phyloP scores from a whole-genome alignment of 2,329 filamentous ascomycete genomes.

The Ophiocordyceps camponoti-rufipedis region DNA sequence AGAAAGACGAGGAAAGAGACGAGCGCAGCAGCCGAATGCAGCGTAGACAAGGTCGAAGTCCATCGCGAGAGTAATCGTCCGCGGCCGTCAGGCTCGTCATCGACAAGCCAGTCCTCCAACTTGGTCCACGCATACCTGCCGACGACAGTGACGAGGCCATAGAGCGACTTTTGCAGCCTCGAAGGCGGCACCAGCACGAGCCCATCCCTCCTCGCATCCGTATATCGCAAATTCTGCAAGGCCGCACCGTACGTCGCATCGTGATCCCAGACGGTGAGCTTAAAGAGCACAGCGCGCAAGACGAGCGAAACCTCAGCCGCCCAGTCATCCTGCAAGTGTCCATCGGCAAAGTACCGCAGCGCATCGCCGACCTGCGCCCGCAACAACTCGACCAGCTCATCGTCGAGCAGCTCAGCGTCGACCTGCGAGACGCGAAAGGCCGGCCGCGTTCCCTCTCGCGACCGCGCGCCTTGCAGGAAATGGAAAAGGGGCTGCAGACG shows the following conservation, averaged over 20 bases:
- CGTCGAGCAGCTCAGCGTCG: conserved; percentile 85
- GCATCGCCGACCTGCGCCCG: conserved; percentile 75
- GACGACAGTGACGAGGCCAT: conserved; percentile 71
- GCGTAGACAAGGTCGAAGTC: conserved; percentile 49
- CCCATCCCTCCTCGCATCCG: conserved; percentile 55
- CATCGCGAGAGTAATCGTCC: conserved; percentile 44
- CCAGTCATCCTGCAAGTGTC: conserved; percentile 69
- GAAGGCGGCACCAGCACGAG: conserved; percentile 51
- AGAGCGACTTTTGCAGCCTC: conserved; percentile 66
- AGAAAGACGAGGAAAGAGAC: conserved; percentile 81
- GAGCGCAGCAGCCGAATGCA: conserved; percentile 68
- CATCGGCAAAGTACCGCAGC: conserved; percentile 66
- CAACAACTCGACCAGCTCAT: conserved; percentile 74
- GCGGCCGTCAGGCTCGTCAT: conserved; percentile 39
- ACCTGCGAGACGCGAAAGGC: conserved; percentile 90
- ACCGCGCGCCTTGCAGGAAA: conserved; percentile 53
- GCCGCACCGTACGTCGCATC: conserved; percentile 88
- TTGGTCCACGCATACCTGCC: conserved; percentile 82
- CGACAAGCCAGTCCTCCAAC: conserved; percentile 75
- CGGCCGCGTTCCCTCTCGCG: conserved; percentile 62
- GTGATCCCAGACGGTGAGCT: conserved; percentile 92
- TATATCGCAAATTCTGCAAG: conserved; percentile 78
- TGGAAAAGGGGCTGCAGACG: conserved; percentile 40
- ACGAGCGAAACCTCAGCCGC: conserved; percentile 65
- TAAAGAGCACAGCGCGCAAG: conserved; percentile 70